phyloP scores from a whole-genome alignment of 1,284 basidiomycete species.

The Cutaneotrichosporon sp. region DNA sequence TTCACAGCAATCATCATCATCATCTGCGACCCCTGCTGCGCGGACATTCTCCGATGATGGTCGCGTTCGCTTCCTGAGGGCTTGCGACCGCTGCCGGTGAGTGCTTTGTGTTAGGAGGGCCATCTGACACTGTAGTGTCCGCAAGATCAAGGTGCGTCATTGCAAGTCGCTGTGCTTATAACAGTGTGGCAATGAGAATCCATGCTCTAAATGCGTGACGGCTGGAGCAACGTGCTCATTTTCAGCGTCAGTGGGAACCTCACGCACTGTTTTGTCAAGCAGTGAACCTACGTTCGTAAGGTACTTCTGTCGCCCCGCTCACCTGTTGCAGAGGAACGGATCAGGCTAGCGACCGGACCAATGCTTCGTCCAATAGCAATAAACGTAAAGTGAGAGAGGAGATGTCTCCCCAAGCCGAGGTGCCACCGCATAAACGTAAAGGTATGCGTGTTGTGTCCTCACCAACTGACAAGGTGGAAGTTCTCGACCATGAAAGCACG shows the following conservation, averaged over 20 bases:
- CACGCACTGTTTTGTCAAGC: conserved; percentile 6
- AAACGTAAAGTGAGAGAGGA: background rate
- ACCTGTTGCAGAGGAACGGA: too few species aligned
- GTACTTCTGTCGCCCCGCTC: too few species aligned
- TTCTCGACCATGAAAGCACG: conserved; percentile 5
- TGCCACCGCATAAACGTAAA: background rate
- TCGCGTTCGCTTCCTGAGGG: conserved; percentile 14
- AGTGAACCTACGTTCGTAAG: conserved; percentile 7
- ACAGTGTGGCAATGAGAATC: conserved; percentile 15
- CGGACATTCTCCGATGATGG: background rate
- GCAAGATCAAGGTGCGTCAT: conserved; percentile 14
- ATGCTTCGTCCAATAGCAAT: background rate
- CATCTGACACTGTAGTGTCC: background rate
- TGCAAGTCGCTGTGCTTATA: background rate
- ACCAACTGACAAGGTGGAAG: background rate
- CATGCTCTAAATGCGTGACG: conserved; percentile 12
- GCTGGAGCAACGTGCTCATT: conserved; percentile 11
- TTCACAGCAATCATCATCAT: too few species aligned
- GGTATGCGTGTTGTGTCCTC: background rate
- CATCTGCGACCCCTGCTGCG: too few species aligned
- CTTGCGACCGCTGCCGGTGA: conserved; percentile 16
- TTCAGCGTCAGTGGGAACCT: conserved; percentile 4
- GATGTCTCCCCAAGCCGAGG: background rate
- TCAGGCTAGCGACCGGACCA: background rate
- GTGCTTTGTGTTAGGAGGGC: background rate